Conservation (phyloP, 129 eudicot genomes). For the Sambucus nigra region DNA sequence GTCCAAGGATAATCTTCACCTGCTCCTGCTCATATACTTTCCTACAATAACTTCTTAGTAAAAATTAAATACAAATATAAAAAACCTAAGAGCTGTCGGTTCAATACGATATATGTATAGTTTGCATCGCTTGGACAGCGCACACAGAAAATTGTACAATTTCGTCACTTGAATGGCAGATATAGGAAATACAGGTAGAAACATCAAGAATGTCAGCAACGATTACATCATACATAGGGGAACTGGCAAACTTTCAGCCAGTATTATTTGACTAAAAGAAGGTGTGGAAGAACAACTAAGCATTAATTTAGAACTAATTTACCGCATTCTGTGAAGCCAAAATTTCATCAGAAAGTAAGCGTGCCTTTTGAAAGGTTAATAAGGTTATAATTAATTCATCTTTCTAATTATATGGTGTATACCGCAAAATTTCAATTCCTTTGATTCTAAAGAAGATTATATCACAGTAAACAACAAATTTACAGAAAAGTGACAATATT, state of each 20-base stretch:
- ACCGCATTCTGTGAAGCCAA: background rate
- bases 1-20: too few relatives aligned
- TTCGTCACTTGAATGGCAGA: too few relatives aligned
- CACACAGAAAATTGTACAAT: background rate
- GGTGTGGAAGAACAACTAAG: background rate
- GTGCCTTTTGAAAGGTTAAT: background rate
- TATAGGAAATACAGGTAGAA: background rate
- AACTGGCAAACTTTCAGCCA: too few relatives aligned
- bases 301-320: background rate
- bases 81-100: background rate
- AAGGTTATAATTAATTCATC: background rate
- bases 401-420: background rate
- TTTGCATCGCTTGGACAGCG: background rate
- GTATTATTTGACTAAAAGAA: background rate
- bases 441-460: too few relatives aligned
- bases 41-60: background rate
- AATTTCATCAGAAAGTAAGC: background rate
- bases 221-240: background rate
- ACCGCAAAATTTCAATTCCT: background rate
- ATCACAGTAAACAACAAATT: too few relatives aligned
- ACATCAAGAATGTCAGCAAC: background rate
- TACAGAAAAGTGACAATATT: too few relatives aligned
- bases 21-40: too few relatives aligned
- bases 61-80: background rate
- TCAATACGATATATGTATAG: background rate